Conservation (phyloP, 768 basidiomycete species). For the Daedaleopsis nitida region DNA sequence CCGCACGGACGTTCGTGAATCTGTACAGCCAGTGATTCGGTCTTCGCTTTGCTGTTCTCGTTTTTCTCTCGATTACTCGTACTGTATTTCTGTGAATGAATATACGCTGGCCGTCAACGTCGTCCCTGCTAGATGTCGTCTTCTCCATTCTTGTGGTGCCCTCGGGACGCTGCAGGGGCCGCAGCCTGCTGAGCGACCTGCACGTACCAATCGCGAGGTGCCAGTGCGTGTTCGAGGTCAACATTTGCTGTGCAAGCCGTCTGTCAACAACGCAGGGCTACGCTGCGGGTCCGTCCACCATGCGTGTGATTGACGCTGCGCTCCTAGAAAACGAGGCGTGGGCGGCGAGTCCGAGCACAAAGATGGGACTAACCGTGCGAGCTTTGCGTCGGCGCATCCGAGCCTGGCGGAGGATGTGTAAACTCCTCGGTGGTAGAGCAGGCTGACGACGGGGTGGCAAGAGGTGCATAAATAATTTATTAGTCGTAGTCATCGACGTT, state of each 20-base stretch:
- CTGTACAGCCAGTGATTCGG: background rate
- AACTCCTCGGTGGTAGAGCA: background rate
- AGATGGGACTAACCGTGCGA: background rate
- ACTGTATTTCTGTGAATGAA: background rate
- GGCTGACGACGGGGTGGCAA: background rate
- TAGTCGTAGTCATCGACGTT: background rate
- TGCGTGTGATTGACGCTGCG: background rate
- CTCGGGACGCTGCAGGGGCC: background rate
- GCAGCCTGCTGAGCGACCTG: too few relatives aligned
- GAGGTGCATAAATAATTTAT: background rate
- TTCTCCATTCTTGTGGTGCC: background rate
- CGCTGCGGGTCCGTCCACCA: background rate
- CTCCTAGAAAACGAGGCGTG: background rate
- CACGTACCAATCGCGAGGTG: too few relatives aligned
- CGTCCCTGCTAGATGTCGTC: background rate
- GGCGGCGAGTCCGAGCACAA: background rate
- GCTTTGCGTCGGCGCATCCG: background rate
- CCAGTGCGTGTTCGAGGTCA: too few relatives aligned
- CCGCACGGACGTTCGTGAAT: background rate
- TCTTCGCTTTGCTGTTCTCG: background rate
- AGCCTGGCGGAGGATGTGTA: background rate
- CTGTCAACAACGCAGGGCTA: background rate
- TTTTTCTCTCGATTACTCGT: background rate
- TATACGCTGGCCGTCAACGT: background rate
- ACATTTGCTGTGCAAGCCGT: background rate